Evolutionary conservation across 23 red algal species (phyloP).

Genomic region (Agarophyton chilense): DNA sequence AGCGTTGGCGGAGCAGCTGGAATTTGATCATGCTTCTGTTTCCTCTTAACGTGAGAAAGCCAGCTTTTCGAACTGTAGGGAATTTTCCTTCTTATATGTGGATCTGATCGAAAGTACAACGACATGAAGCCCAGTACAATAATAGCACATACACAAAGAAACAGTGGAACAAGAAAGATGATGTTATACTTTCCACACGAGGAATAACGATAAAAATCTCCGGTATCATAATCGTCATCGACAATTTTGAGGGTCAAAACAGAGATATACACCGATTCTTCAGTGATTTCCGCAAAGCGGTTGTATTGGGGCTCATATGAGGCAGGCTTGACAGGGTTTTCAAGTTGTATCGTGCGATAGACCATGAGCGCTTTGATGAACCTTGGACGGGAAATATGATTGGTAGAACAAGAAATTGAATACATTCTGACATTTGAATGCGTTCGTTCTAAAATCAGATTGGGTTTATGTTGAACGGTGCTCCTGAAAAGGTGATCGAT

Average conservation of each 20-base stretch:
- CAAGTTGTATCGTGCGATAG: conserved; percentile 40
- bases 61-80: conserved; percentile 23
- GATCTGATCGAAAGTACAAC: not conserved
- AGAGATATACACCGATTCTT: conserved; percentile 10
- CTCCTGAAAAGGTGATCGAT: not conserved
- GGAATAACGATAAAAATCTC: conserved; percentile 1
- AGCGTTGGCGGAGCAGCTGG: too few relatives aligned
- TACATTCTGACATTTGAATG: conserved; percentile 30
- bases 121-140: conserved; percentile 13
- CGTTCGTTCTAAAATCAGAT: not conserved
- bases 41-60: not conserved
- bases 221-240: conserved; percentile 7
- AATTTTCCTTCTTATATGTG: not conserved
- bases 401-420: conserved; percentile 11
- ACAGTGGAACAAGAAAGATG: conserved; percentile 8
- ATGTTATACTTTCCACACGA: conserved; percentile 12
- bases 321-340: conserved; percentile 25
- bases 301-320: not conserved
- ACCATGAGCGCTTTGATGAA: conserved; percentile 39
- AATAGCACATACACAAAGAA: not conserved
- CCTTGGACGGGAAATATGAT: not conserved
- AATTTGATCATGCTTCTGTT: not conserved
- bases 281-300: not conserved
- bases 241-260: conserved; percentile 36
- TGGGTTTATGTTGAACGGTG: not conserved